These are phyloP conservation scores for Lantana camara DNA, from an alignment of 257 asterid genomes.

Conservation along the genomic window DNA sequence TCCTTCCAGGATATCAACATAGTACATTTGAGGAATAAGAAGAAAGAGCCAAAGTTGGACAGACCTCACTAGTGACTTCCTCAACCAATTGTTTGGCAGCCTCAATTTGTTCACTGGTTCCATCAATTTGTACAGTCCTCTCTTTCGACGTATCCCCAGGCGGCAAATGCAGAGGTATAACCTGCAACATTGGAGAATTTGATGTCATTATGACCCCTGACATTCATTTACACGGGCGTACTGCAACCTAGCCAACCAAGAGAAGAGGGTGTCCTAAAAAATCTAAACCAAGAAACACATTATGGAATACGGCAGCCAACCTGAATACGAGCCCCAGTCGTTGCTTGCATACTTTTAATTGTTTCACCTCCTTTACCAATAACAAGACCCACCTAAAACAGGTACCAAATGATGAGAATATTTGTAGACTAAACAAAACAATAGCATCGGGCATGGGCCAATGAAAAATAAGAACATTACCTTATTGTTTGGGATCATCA, in stretches of 20 bases:
- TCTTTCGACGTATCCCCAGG: constrained; percentile 77
- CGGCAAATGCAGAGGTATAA: constrained; percentile 79
- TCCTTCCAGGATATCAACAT: no score
- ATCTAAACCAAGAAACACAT: neutral
- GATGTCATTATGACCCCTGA: neutral
- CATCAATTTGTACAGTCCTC: constrained; percentile 78
- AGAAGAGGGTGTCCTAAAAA: neutral
- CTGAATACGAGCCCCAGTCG: constrained; percentile 88
- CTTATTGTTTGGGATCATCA: constrained; percentile 79
- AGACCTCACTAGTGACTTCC: constrained; percentile 82
- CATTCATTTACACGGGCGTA: neutral
- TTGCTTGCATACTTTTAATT: constrained; percentile 82
- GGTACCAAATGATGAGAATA: neutral
- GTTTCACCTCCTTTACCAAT: constrained; percentile 97
- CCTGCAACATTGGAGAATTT: constrained; percentile 43
- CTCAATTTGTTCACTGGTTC: constrained; percentile 73
- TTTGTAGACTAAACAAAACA: neutral
- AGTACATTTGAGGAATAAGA: constrained; percentile 9
- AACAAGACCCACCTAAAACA: constrained; percentile 83
- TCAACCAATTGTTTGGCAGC: constrained; percentile 67
- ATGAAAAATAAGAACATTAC: constrained; percentile 28
- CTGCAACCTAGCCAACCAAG: neutral
- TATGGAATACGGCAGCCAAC: constrained; percentile 28
- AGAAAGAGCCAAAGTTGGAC: constrained; percentile 30
- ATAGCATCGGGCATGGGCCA: neutral